Base-by-base conservation (phyloP, 495 filamentous ascomycete species). In the Neurospora cerealis region DNA sequence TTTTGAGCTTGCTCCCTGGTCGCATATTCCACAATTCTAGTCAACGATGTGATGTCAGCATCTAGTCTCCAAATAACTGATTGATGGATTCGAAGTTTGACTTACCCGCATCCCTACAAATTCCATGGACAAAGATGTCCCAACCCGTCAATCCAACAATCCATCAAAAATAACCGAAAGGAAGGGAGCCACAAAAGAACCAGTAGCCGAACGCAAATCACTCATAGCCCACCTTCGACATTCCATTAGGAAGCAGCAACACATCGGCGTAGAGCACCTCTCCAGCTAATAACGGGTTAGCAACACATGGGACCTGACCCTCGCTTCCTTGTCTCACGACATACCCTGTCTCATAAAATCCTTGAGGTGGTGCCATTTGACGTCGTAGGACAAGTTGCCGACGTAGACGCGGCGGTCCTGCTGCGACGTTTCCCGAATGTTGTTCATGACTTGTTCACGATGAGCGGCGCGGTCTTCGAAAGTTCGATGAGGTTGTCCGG, bases 61-160 rank as follows among this genome's bases (percentile, higher is more conserved):
- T 32, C 11, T 73, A 62, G n/a, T 24, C 3, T 15, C 42, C 2
- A 69, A 17, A 1, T 4, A 34, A 1, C 21, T 32, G 21, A 32
- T 5, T 21, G n/a, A 39, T 19, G 5, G 41, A 19, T 32, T 17
- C 39, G 0, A 39, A 39, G 11, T 15, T 72, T 8, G 19, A 89
- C 93, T 89, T 89, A 97, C 95, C 95, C 96, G 95, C 96, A 99
- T 94, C 96, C 96, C 96, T 99, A 98, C 91, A 97, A 85, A 85
- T 85, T 90, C 92, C 89, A 85, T 87, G 92, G 92, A 89, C 89
- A 93, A 89, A 66, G 54, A 66, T 89, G 90, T 91, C 94, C 94
- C 93, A 91, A 91, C 91, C 95, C 95, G 96, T 99, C 95, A 99
- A 99, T 93, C 93, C 93, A 96, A 93, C 91, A 89, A 84, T 91